These are phyloP conservation scores for Kazachstania bromeliacearum DNA, from an alignment of 805 yeast genomes.

Conservation along the genomic window DNA sequence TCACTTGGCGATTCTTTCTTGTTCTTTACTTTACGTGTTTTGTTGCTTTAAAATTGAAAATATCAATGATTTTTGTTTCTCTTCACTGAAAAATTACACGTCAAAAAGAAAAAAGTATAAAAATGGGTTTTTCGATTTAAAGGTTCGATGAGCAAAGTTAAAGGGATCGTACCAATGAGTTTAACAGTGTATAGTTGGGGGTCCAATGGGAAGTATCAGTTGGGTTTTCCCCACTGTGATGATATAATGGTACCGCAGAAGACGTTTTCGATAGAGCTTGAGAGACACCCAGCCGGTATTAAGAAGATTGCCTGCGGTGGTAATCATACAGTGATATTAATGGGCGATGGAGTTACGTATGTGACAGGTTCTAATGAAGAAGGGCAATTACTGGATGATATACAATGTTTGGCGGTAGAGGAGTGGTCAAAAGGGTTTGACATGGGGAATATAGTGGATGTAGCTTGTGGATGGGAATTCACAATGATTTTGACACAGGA, in stretches of 20 bases:
- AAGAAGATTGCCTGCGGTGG: constrained; percentile 66
- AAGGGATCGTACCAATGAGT: no score
- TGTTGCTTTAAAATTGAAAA: no score
- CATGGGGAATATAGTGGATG: constrained; percentile 33
- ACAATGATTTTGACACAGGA: constrained; percentile 39
- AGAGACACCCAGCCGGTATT: constrained; percentile 29
- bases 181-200: constrained; percentile 48
- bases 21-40: no score
- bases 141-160: no score
- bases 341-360: constrained; percentile 39
- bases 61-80: no score
- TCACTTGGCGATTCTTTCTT: no score
- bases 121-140: neutral
- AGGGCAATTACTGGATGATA: constrained; percentile 37
- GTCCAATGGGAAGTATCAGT: constrained; percentile 72
- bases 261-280: constrained; percentile 9
- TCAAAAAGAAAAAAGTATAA: neutral
- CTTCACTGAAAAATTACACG: no score
- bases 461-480: constrained; percentile 77
- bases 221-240: constrained; percentile 48
- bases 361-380: constrained; percentile 49
- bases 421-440: neutral
- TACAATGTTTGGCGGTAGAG: neutral
- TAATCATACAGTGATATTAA: constrained; percentile 64
- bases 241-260: constrained; percentile 36